These are phyloP conservation scores for Bretschneidera sinensis DNA, from an alignment of 345 rosid genomes.

Conservation along the genomic window DNA sequence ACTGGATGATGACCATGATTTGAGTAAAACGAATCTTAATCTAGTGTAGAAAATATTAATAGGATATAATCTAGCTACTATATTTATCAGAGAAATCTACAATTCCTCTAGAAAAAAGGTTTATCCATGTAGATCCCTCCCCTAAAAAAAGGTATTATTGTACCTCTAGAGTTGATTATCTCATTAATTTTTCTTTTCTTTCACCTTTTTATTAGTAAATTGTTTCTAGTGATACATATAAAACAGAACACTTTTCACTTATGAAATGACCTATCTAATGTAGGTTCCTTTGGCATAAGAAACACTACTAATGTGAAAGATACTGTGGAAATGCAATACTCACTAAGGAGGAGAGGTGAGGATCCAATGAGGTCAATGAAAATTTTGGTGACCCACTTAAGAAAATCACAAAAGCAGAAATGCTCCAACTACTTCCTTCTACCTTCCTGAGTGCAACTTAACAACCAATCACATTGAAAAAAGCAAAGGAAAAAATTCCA, in stretches of 20 bases:
- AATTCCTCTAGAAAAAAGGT: conserved; percentile 13
- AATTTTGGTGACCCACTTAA: conserved; percentile 28
- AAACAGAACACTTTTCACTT: conserved; percentile 25
- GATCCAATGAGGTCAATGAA: conserved; percentile 38
- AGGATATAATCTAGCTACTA: too few relatives aligned
- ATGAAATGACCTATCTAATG: conserved; percentile 15
- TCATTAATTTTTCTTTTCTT: conserved; percentile 1
- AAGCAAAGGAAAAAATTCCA: conserved; percentile 12
- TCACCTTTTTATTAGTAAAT: conserved; percentile 1
- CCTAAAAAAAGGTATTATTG: conserved; percentile 1
- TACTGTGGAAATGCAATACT: conserved; percentile 7
- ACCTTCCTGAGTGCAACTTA: conserved; percentile 28
- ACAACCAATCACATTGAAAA: conserved; percentile 21
- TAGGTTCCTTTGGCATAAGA: conserved; percentile 23
- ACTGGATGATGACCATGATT: too few relatives aligned
- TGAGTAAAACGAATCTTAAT: too few relatives aligned
- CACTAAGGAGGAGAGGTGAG: conserved; percentile 25
- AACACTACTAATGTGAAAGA: conserved; percentile 15
- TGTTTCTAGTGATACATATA: conserved; percentile 19
- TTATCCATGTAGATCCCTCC: conserved; percentile 14
- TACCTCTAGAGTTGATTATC: conserved; percentile 13
- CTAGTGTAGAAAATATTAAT: too few relatives aligned
- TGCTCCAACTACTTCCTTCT: conserved; percentile 20
- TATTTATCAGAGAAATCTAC: too few relatives aligned
- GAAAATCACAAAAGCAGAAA: conserved; percentile 17